Base-by-base conservation (phyloP, 2,329 filamentous ascomycete species). In the Sclerotinia spermophila region DNA sequence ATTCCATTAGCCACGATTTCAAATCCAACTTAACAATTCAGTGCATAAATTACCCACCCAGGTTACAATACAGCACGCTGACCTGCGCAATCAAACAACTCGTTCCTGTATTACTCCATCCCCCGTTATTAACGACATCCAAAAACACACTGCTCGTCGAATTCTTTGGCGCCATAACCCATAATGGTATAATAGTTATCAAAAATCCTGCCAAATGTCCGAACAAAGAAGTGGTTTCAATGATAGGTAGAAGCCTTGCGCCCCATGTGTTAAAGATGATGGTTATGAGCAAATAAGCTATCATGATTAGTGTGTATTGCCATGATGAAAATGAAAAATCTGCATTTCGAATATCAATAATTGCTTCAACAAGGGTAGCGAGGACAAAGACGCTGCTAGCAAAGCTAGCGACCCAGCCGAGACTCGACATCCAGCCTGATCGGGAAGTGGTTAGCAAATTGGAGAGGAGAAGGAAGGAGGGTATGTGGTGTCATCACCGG, bases 131-230 rank as follows among this genome's bases (percentile, higher is more conserved):
- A 6, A 73, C 73, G 55, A 81, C 79, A 8, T 77, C 73, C 1
- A 76, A 78, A 64, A 79, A 81, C 5, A 81, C 79, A 11, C 72
- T 61, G 11, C 67, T 73, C 5, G 74, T 72, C 6, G 75, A 74
- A 45, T 76, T 76, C 53, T 77, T 76, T 11, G 76, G 75, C 21
- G 77, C 71, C 71, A 78, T 71, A 27, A 72, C 71, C 74, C 79
- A 78, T 35, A 85, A 81, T 0, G 78, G 76, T n/a, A 81, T 78
- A 74, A 85, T 73, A 6, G 83, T 79, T 1, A 79, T 80, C 51
- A 84, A 78, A 68, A 84, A 85, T 6, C 82, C 83, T 24, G 80
- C 72, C 7, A 83, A 74, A 73, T 86, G 84, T 15, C 84, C 78
- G 62, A 82, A 79, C 1, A 85, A 76, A 21, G 83, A 80, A 10